Evolutionary conservation across 257 asterid species (phyloP), one percentile per base, ranked within the genome.

Genomic region (Solanum pennellii): DNA sequence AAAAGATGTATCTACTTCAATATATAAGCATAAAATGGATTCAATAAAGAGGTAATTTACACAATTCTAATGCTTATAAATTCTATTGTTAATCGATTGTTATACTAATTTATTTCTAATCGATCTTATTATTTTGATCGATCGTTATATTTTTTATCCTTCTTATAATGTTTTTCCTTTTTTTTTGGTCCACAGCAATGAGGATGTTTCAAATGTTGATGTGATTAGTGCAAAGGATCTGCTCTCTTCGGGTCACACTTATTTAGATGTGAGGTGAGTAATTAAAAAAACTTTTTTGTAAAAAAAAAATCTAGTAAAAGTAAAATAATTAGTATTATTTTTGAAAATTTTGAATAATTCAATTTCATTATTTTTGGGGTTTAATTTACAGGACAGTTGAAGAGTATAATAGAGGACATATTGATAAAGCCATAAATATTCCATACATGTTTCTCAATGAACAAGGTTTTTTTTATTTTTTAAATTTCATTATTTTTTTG

Each of bases 381-480:
- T 44, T 45, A 33, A 39, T 14, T 47, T 47, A 47, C 47, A 88
- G 89, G 79, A 88, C 89, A 42, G 25, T 7, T 75, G 89, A 88
- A 84, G 89, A 88, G 86, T 84, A 72, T 41, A 75, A 73, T 21
- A 88, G 39, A 52, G 75, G 89, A 44, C 88, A 84, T 37, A 33
- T 88, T 41, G 88, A 88, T 42, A 59, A 88, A 9, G 87, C 89
- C 1, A 62, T 88, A 42, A 88, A 88, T 60, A 73, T 88, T 83
- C 89, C 89, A 7, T 88, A 84, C 44, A 83, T 88, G 89, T 88
- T 88, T 56, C 83, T 82, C 83, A 73, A 69, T 25, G 59, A 73
- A 39, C 59, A 88, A 88, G 89, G 88, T 74, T 37, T 74, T 10
- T 21, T 73, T 29, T 18, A 11, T 1, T 45, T 4, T 35, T 35